Percentiles rank a stretch among this genome's conserved stretches.
Conservation (phyloP, 108 stramenopile genomes). For the Phaeodactylum tricornutum region DNA sequence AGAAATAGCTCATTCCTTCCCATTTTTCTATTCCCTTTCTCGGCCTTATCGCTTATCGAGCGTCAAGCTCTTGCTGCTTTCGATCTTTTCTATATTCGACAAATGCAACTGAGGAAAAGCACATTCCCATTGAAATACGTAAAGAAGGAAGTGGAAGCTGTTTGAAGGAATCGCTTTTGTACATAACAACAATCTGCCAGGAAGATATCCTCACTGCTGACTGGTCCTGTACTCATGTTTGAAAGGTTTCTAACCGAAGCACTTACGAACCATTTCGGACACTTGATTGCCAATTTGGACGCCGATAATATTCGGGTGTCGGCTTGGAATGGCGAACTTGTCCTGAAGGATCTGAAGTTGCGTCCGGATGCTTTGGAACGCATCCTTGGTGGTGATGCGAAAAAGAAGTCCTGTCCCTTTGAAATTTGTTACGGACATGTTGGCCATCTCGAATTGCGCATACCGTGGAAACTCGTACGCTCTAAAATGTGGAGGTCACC, state of each 20-base stretch:
- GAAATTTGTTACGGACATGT: constrained; percentile 51
- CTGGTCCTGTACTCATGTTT: too few species aligned
- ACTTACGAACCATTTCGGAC: constrained; percentile 50
- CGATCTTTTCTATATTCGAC: too few species aligned
- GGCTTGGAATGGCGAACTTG: constrained; percentile 61
- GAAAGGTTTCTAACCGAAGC: constrained; percentile 53
- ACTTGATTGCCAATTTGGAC: constrained; percentile 51
- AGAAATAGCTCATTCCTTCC: too few species aligned
- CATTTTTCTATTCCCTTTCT: too few species aligned
- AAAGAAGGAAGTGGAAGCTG: too few species aligned
- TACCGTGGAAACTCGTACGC: constrained; percentile 36
- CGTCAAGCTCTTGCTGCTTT: too few species aligned
- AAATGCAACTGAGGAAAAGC: too few species aligned
- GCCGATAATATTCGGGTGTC: constrained; percentile 39
- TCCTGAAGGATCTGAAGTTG: constrained; percentile 38
- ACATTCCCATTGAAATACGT: too few species aligned
- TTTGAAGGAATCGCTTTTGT: too few species aligned
- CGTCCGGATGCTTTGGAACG: constrained; percentile 36
- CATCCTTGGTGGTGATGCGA: constrained; percentile 11
- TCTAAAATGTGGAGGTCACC: too few species aligned
- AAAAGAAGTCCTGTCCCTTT: constrained; percentile 24
- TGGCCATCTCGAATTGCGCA: constrained; percentile 43
- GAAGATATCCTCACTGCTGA: not conserved
- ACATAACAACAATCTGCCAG: too few species aligned
- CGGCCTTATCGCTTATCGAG: too few species aligned